Percentiles rank a stretch among this genome's conserved stretches.
phyloP scores from a whole-genome alignment of 1,284 basidiomycete species.

The Fomitopsis pinicola region DNA sequence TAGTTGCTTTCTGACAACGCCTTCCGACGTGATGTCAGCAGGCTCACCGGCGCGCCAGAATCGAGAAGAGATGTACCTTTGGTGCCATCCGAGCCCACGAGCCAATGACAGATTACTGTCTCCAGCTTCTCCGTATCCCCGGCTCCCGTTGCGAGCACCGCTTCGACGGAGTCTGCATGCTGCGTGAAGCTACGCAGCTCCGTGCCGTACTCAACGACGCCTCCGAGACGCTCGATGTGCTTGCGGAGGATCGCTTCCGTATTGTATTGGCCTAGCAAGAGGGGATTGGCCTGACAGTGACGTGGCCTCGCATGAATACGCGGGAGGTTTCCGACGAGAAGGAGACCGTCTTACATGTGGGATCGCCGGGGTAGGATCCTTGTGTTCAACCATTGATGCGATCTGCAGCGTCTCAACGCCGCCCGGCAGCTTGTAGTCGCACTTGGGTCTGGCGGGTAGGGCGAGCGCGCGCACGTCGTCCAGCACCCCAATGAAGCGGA shows the following conservation, averaged over 20 bases:
- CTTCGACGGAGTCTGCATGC: constrained; percentile 16
- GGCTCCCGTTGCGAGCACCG: constrained; percentile 4
- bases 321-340: not conserved
- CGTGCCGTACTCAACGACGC: constrained; percentile 24
- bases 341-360: constrained; percentile 11
- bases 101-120: constrained; percentile 12
- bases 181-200: constrained; percentile 24
- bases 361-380: constrained; percentile 7
- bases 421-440: constrained; percentile 9
- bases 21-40: constrained; percentile 10
- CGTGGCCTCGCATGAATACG: not conserved
- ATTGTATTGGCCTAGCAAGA: constrained; percentile 22
- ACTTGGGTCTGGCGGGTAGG: not conserved
- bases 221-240: constrained; percentile 19
- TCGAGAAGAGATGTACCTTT: constrained; percentile 16
- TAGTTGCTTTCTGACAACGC: constrained; percentile 24
- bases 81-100: constrained; percentile 33
- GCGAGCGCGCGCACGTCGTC: constrained; percentile 5
- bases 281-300: constrained; percentile 6
- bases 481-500: constrained; percentile 10
- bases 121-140: not conserved
- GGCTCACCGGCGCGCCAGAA: not conserved
- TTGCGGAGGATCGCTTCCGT: constrained; percentile 23
- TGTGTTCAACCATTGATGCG: not conserved
- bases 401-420: constrained; percentile 5